These are phyloP conservation scores for Anthoceros angustus DNA, from an alignment of 225 moss, liverwort and hornwort genomes.

Conservation along the genomic window DNA sequence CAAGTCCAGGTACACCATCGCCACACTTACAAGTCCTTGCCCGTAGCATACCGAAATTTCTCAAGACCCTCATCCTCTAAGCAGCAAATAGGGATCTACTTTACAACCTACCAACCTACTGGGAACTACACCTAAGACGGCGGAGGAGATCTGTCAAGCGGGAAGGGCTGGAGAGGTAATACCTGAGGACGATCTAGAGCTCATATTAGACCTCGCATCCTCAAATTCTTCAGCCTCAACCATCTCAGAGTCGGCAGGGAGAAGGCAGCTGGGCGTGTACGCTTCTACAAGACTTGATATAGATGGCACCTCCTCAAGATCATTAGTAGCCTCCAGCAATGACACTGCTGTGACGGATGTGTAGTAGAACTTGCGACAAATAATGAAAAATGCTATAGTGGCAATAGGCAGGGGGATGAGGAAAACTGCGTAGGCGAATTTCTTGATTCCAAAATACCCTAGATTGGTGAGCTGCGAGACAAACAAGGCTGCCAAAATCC, in stretches of 20 bases:
- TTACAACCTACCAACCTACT: too few species aligned
- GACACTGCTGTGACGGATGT: slow-evolving; percentile 43
- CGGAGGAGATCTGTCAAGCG: neutral
- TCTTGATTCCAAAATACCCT: slow-evolving; percentile 54
- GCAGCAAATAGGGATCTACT: too few species aligned
- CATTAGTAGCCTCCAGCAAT: slow-evolving; percentile 30
- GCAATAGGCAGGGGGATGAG: slow-evolving; percentile 31
- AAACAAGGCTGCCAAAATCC: slow-evolving; percentile 39
- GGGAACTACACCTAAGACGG: too few species aligned
- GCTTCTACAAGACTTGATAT: slow-evolving; percentile 31
- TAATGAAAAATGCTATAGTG: slow-evolving; percentile 26
- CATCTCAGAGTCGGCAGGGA: neutral
- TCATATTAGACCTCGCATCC: slow-evolving; percentile 10
- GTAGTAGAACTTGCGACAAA: slow-evolving; percentile 24
- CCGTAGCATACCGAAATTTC: too few species aligned
- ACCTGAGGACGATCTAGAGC: slow-evolving; percentile 9
- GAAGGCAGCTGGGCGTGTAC: slow-evolving; percentile 51
- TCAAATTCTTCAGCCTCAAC: slow-evolving; percentile 17
- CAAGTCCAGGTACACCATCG: too few species aligned
- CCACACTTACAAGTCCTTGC: too few species aligned
- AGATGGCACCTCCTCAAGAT: slow-evolving; percentile 28
- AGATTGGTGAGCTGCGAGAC: slow-evolving; percentile 54
- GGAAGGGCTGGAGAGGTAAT: slow-evolving; percentile 7
- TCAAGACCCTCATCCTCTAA: too few species aligned
- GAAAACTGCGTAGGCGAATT: slow-evolving; percentile 33